Evolutionary conservation across 176 grass and related monocot genomes (phyloP).

Genomic region (Aegilops sharonensis): DNA sequence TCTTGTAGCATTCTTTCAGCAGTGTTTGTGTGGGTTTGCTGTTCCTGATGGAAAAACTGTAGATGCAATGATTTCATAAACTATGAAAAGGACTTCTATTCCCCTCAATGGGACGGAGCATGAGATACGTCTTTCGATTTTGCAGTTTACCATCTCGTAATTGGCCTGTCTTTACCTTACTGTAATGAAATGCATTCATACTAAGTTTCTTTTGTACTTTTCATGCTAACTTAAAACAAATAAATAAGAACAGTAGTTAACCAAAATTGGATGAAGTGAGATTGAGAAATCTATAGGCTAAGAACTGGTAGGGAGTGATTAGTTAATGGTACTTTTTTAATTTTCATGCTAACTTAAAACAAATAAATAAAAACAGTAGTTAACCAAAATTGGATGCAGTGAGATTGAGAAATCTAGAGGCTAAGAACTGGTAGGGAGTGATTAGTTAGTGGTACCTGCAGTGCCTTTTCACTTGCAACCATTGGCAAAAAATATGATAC

Average conservation of each 20-base stretch:
- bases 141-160: conserved; percentile 11
- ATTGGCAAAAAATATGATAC: too few relatives aligned
- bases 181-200: conserved; percentile 15
- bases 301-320: background rate
- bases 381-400: background rate
- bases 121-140: conserved; percentile 53
- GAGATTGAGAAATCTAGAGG: background rate
- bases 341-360: too few relatives aligned
- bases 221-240: too few relatives aligned
- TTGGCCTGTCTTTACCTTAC: background rate
- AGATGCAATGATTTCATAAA: conserved; percentile 72
- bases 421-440: background rate
- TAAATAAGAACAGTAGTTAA: conserved; percentile 2
- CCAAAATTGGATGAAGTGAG: background rate
- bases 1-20: conserved; percentile 99
- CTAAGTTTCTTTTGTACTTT: background rate
- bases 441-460: background rate
- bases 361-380: background rate
- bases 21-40: conserved; percentile 80
- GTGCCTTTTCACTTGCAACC: too few relatives aligned
- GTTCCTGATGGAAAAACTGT: conserved; percentile 80
- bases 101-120: conserved; percentile 66
- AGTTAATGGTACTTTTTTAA: background rate
- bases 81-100: conserved; percentile 45
- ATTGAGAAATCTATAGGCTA: background rate